Evolutionary conservation across 768 basidiomycete species (phyloP).

Genomic region (Tulasnella sp.): DNA sequence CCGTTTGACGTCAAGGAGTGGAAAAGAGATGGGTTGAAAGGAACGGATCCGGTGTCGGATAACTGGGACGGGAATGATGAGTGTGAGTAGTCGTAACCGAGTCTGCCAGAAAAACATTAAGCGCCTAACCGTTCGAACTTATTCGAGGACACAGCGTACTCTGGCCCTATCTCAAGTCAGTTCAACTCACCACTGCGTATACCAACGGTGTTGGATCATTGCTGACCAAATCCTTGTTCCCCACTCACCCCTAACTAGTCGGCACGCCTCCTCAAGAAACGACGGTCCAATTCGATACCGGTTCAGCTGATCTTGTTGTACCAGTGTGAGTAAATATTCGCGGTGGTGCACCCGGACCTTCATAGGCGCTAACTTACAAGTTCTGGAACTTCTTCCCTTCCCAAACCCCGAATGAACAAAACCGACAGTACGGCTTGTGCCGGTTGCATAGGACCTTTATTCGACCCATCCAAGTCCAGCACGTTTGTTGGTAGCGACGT

Average conservation of each 20-base stretch:
- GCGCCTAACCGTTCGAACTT: too few species aligned
- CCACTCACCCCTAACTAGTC: not conserved
- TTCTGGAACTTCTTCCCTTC: too few species aligned
- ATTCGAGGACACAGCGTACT: slow-evolving; percentile 6
- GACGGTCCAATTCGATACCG: not conserved
- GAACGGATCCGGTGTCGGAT: not conserved
- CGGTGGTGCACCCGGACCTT: too few species aligned
- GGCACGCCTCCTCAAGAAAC: not conserved
- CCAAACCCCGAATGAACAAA: not conserved
- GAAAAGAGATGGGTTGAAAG: not conserved
- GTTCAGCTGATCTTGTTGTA: not conserved
- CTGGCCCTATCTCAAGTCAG: not conserved
- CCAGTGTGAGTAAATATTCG: not conserved
- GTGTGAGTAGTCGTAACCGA: too few species aligned
- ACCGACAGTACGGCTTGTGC: not conserved
- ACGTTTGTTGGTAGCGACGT: not conserved
- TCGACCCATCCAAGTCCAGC: not conserved
- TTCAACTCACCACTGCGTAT: not conserved
- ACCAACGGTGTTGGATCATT: not conserved
- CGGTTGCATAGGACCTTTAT: not conserved
- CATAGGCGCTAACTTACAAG: not conserved
- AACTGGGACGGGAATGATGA: not conserved
- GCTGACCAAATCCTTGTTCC: not conserved
- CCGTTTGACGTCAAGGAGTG: not conserved
- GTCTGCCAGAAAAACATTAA: too few species aligned